Percentiles rank a stretch among this genome's conserved stretches.
phyloP scores from a whole-genome alignment of 805 yeast genomes.

The Teunomyces pallodes region DNA sequence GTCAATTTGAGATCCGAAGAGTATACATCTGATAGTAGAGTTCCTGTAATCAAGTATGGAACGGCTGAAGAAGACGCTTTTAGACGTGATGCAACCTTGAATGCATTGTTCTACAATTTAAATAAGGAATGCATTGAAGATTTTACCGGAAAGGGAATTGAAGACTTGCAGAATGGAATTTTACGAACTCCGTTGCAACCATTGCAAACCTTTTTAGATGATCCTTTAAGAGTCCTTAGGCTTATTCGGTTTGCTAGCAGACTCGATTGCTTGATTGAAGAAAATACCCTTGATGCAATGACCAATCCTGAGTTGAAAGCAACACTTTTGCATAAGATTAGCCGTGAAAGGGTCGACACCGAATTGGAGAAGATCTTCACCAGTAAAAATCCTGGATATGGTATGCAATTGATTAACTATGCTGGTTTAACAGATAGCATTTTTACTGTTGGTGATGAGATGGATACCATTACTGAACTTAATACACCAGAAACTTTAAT shows the following conservation, averaged over 20 bases:
- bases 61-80: slow-evolving; percentile 90
- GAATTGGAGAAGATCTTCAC: slow-evolving; percentile 77
- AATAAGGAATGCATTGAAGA: slow-evolving; percentile 73
- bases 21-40: slow-evolving; percentile 78
- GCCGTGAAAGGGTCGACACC: slow-evolving; percentile 85
- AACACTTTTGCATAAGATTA: slow-evolving; percentile 69
- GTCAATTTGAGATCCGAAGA: slow-evolving; percentile 88
- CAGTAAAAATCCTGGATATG: slow-evolving; percentile 62
- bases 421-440: slow-evolving; percentile 57
- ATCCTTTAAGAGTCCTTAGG: slow-evolving; percentile 87
- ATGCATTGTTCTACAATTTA: slow-evolving; percentile 87
- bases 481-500: slow-evolving; percentile 14
- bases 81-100: slow-evolving; percentile 92
- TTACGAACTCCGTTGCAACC: slow-evolving; percentile 89
- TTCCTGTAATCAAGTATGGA: slow-evolving; percentile 82
- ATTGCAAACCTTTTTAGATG: slow-evolving; percentile 81
- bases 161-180: slow-evolving; percentile 67
- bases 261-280: slow-evolving; percentile 65
- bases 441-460: slow-evolving; percentile 40
- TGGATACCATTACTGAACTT: slow-evolving; percentile 14
- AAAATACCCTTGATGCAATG: slow-evolving; percentile 65
- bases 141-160: slow-evolving; percentile 70
- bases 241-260: slow-evolving; percentile 82
- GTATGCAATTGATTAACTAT: slow-evolving; percentile 55
- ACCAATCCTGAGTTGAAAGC: slow-evolving; percentile 49